phyloP scores from a whole-genome alignment of 2,329 filamentous ascomycete genomes.

The Neonectria neomacrospora region DNA sequence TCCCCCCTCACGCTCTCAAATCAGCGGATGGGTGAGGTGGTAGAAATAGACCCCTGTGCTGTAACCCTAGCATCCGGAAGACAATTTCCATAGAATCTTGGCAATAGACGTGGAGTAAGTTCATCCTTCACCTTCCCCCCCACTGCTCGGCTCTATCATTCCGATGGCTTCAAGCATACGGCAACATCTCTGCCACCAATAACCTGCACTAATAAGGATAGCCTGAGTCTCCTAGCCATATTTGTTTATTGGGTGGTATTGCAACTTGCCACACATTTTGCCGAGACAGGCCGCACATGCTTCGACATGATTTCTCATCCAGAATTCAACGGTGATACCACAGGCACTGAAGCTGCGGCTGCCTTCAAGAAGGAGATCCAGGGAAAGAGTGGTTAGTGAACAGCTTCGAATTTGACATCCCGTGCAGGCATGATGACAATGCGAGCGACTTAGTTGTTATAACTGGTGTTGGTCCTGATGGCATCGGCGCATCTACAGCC shows the following conservation, averaged over 20 bases:
- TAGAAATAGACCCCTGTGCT: background rate
- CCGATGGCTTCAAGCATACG: background rate
- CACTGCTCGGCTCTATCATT: constrained; percentile 1
- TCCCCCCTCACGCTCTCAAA: background rate
- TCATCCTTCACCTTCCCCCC: background rate
- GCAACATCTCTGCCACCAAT: no score
- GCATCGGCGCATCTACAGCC: constrained; percentile 21
- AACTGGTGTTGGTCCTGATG: constrained; percentile 23
- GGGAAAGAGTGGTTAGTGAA: constrained; percentile 16
- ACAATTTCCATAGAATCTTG: constrained; percentile 1
- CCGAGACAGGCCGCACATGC: no score
- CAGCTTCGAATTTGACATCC: no score
- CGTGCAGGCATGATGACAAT: background rate
- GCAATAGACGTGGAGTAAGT: background rate
- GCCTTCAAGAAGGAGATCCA: constrained; percentile 9
- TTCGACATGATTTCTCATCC: constrained; percentile 22
- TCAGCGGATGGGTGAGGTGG: background rate
- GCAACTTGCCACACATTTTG: background rate
- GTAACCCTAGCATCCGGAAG: background rate
- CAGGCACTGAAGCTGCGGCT: constrained; percentile 19
- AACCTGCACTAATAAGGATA: background rate
- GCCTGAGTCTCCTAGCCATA: no score
- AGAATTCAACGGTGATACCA: constrained; percentile 20
- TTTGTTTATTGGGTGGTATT: background rate
- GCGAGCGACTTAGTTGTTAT: constrained; percentile 8